Evolutionary conservation across 805 yeast genomes (phyloP).

Genomic region (Tetrapisispora arboricola): DNA sequence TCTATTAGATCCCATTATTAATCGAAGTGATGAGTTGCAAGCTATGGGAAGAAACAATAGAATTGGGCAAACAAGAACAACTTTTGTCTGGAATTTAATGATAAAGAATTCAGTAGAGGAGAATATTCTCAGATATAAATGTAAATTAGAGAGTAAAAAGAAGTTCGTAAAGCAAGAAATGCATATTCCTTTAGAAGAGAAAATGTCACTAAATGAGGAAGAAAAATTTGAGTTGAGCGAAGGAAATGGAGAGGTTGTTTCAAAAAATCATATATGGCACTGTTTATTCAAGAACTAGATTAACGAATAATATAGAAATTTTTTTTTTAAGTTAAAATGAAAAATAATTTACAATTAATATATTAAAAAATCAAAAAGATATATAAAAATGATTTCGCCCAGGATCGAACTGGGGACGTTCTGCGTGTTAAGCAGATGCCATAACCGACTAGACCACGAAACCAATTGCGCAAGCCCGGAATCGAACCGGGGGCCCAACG

Average conservation of each 20-base stretch:
- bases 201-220: slow-evolving; percentile 10
- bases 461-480: slow-evolving; percentile 33
- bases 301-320: background rate
- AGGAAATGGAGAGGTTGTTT: slow-evolving; percentile 20
- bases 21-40: slow-evolving; percentile 78
- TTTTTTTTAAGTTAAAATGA: background rate
- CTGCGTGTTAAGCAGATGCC: slow-evolving; percentile 99
- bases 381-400: slow-evolving; percentile 98
- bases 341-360: background rate
- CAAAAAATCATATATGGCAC: slow-evolving; percentile 24
- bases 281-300: slow-evolving; percentile 17
- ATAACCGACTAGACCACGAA: slow-evolving; percentile 99
- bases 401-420: slow-evolving; percentile 99
- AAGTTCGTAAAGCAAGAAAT: slow-evolving; percentile 4
- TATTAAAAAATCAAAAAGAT: no score
- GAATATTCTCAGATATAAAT: slow-evolving; percentile 45
- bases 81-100: slow-evolving; percentile 89
- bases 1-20: slow-evolving; percentile 85
- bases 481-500: slow-evolving; percentile 5
- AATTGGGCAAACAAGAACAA: slow-evolving; percentile 74
- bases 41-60: slow-evolving; percentile 89
- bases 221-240: slow-evolving; percentile 21
- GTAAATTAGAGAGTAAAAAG: slow-evolving; percentile 18
- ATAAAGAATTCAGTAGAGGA: slow-evolving; percentile 83
- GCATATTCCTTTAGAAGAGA: slow-evolving; percentile 1